These are phyloP conservation scores for Prunus yedoensis DNA, from an alignment of 331 rosid species.

Conservation along the genomic window DNA sequence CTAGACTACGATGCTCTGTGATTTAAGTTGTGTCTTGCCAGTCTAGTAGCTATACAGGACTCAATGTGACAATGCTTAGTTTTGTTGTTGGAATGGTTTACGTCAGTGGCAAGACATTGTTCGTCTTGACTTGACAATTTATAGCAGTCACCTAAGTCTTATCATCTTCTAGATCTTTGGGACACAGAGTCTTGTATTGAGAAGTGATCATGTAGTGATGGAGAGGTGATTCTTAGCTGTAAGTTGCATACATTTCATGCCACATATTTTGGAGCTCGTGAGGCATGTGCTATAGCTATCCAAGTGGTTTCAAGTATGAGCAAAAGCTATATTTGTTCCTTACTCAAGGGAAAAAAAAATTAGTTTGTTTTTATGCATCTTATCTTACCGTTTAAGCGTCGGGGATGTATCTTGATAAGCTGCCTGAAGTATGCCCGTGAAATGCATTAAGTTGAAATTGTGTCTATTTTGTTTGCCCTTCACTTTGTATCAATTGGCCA, in stretches of 20 bases:
- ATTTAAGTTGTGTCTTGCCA: too few relatives aligned
- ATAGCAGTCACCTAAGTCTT: neutral
- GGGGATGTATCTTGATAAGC: neutral
- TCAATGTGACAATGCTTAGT: too few relatives aligned
- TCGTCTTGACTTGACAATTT: neutral
- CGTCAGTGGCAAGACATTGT: neutral
- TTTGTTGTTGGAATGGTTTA: neutral
- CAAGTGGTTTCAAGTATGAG: neutral
- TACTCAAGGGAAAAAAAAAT: neutral
- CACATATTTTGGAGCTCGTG: neutral
- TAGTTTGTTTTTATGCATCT: neutral
- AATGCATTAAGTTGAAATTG: too few relatives aligned
- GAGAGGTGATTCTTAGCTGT: neutral
- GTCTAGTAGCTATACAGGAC: too few relatives aligned
- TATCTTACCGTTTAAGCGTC: neutral
- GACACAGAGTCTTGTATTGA: neutral
- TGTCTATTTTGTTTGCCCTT: too few relatives aligned
- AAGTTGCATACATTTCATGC: neutral
- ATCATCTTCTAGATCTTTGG: neutral
- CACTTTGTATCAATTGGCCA: too few relatives aligned
- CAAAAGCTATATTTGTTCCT: neutral
- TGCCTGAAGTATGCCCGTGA: neutral
- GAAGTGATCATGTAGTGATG: neutral
- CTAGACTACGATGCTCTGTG: neutral
- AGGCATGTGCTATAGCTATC: neutral